A percentile compares a stretch with the other conserved stretches of the same genome.
Evolutionary conservation across 2,329 filamentous ascomycete genomes (phyloP).

Genomic region (Paecilomyces formosus): DNA sequence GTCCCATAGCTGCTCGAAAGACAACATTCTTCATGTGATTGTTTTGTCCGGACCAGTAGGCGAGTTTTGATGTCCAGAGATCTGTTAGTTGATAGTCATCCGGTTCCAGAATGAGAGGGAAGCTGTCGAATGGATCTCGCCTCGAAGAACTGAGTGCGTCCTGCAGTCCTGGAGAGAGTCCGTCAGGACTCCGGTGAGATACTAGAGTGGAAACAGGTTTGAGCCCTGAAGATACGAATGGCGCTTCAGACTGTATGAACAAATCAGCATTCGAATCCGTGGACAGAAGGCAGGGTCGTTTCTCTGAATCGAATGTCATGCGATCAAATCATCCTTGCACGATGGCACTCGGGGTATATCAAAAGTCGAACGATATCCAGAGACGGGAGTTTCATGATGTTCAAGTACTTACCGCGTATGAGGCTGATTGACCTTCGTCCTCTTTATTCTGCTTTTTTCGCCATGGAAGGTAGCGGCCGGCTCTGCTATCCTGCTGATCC

Average conservation of each 20-base stretch:
- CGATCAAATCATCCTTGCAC: neutral
- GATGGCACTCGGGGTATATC: neutral
- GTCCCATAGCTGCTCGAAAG: constrained; percentile 25
- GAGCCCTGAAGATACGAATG: neutral
- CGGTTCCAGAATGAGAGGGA: constrained; percentile 16
- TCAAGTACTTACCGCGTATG: constrained; percentile 3
- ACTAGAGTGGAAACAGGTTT: neutral
- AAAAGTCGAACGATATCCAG: neutral
- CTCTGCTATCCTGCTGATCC: constrained; percentile 9
- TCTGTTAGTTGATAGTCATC: constrained; percentile 27
- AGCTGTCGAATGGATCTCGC: constrained; percentile 25
- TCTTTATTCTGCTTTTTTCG: constrained; percentile 10
- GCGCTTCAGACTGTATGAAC: neutral
- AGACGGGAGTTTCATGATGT: neutral
- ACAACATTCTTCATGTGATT: constrained; percentile 27
- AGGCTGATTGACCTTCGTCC: constrained; percentile 1
- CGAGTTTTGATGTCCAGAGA: constrained; percentile 27
- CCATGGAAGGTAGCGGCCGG: constrained; percentile 17
- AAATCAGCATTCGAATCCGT: neutral
- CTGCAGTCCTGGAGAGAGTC: constrained; percentile 13
- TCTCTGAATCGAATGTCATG: neutral
- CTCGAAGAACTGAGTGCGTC: constrained; percentile 20
- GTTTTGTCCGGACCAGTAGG: constrained; percentile 37
- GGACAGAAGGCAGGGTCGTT: too few relatives aligned
- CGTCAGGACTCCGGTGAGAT: neutral